Evolutionary conservation across 2,329 filamentous ascomycete species (phyloP).

Genomic region (Colletotrichum simmondsii): DNA sequence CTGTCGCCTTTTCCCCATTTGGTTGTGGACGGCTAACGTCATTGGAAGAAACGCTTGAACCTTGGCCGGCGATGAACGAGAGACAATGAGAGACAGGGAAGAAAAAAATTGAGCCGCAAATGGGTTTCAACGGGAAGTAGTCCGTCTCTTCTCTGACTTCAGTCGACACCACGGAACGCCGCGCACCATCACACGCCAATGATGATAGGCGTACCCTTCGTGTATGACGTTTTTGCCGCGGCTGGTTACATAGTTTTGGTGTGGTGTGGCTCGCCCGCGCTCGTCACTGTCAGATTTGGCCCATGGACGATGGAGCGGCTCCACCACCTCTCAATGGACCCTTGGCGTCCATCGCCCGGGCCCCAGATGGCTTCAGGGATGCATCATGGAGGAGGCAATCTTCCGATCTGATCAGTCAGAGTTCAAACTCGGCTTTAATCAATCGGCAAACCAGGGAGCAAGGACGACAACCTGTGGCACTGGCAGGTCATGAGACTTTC

Average conservation of each 20-base stretch:
- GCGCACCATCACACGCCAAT: not conserved
- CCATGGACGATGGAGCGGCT: not conserved
- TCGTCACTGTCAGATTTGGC: conserved; percentile 28
- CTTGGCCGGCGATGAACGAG: not conserved
- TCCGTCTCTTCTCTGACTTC: not conserved
- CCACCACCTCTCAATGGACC: conserved; percentile 15
- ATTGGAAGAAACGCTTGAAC: not conserved
- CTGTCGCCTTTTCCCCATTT: not conserved
- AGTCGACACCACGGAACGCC: not conserved
- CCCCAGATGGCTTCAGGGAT: conserved; percentile 16
- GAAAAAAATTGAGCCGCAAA: not conserved
- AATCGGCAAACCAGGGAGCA: not conserved
- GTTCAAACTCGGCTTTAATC: conserved; percentile 7
- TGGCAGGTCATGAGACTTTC: conserved; percentile 7
- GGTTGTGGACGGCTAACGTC: not conserved
- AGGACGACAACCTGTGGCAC: not conserved
- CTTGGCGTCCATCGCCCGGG: conserved; percentile 23
- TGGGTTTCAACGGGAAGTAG: conserved; percentile 3
- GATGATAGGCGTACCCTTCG: conserved; percentile 23
- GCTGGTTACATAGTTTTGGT: conserved; percentile 13
- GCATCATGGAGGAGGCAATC: conserved; percentile 26
- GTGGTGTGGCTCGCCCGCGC: conserved; percentile 15
- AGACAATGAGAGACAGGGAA: not conserved
- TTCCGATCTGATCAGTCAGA: conserved; percentile 31
- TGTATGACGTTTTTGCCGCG: conserved; percentile 33